Evolutionary conservation across 805 yeast species (phyloP).

Genomic region (Wickerhamomyces sydowiorum): DNA sequence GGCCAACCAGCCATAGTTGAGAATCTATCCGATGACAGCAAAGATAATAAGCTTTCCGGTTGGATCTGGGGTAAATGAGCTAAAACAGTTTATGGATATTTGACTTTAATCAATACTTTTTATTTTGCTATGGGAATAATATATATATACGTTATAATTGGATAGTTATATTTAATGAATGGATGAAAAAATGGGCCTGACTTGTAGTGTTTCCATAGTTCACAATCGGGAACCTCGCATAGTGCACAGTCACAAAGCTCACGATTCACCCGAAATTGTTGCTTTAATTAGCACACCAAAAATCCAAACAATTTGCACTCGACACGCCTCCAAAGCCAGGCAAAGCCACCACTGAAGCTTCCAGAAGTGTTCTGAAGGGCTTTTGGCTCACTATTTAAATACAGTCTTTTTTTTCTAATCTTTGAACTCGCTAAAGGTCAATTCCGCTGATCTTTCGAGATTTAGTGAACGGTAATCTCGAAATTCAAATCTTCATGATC

Average conservation of each 20-base stretch:
- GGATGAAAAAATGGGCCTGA: neutral
- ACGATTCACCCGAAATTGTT: no score
- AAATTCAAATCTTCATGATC: neutral
- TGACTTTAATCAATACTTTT: neutral
- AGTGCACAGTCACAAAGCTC: no score
- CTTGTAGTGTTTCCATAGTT: no score
- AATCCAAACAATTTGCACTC: no score
- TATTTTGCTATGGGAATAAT: neutral
- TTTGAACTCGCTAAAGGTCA: neutral
- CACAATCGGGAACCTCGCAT: neutral
- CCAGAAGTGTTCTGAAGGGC: no score
- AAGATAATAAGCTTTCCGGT: slow-evolving; percentile 3
- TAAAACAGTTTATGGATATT: no score
- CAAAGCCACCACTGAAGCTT: no score
- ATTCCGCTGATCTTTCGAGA: neutral
- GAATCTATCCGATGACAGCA: slow-evolving; percentile 2
- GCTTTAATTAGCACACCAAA: no score
- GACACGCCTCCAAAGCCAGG: no score
- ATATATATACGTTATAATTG: neutral
- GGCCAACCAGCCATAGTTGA: slow-evolving; percentile 31
- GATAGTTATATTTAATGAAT: neutral
- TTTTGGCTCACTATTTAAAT: no score
- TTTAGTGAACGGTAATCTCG: neutral
- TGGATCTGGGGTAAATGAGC: slow-evolving; percentile 19
- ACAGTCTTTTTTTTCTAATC: no score